Percentiles rank a stretch among this genome's conserved stretches.
Conservation (phyloP, 2,329 filamentous ascomycete genomes). For the Knoxdaviesia capensis region DNA sequence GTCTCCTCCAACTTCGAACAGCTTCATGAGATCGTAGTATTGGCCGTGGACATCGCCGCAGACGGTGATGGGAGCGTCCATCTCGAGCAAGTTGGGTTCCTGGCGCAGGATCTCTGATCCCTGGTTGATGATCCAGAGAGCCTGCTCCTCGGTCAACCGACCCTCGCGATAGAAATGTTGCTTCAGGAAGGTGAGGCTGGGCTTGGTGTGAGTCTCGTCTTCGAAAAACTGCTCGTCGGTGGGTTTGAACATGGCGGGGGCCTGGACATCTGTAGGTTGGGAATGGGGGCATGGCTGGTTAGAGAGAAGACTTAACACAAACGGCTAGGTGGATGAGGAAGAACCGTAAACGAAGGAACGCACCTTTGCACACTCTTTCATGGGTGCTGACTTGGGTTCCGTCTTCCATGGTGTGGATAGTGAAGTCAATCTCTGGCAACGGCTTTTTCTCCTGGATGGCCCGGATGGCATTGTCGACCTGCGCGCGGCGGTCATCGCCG, state of each 20-base stretch:
- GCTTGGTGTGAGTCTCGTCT: constrained; percentile 67
- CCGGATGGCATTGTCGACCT: constrained; percentile 77
- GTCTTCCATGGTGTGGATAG: constrained; percentile 96
- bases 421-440: constrained; percentile 94
- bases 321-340: neutral
- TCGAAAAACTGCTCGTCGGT: constrained; percentile 91
- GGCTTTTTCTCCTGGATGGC: constrained; percentile 92
- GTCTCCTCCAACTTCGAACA: constrained; percentile 95
- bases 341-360: constrained; percentile 7
- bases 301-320: neutral
- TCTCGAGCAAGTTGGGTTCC: constrained; percentile 92
- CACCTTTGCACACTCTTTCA: constrained; percentile 98
- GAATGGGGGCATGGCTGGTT: constrained; percentile 6
- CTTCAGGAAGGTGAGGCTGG: constrained; percentile 85
- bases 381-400: constrained; percentile 83
- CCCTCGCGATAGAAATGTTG: constrained; percentile 97
- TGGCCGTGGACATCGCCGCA: constrained; percentile 97
- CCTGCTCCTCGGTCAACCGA: constrained; percentile 90
- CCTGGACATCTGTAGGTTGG: constrained; percentile 64
- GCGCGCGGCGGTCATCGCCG: constrained; percentile 26
- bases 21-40: constrained; percentile 98
- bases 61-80: constrained; percentile 97
- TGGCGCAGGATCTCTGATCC: constrained; percentile 73
- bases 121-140: constrained; percentile 79
- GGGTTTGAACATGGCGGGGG: constrained; percentile 80